These are phyloP conservation scores for Grosmannia serpens DNA, from an alignment of 2,329 filamentous ascomycete genomes.

Conservation along the genomic window DNA sequence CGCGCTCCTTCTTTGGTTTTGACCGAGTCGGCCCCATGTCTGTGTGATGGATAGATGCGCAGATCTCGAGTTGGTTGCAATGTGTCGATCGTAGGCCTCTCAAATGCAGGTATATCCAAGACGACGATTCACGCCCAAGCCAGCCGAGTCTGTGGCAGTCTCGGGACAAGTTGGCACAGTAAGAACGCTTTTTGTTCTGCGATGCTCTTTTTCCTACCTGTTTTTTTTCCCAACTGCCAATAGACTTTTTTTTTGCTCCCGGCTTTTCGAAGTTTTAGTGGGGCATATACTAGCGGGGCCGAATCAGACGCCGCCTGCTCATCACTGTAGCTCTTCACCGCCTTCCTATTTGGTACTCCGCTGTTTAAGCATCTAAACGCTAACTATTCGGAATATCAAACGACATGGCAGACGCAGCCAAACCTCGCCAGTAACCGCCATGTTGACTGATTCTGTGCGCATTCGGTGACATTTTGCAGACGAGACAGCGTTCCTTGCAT, in stretches of 20 bases:
- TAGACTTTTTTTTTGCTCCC: slow-evolving; percentile 6
- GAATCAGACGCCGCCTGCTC: not conserved
- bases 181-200: not conserved
- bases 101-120: not conserved
- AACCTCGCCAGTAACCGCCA: not conserved
- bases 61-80: not conserved
- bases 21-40: slow-evolving; percentile 3
- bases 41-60: not conserved
- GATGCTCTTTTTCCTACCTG: not conserved
- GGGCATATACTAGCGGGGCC: not conserved
- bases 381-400: not conserved
- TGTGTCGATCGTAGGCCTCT: not conserved
- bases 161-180: not conserved
- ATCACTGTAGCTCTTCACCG: slow-evolving; percentile 6
- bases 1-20: slow-evolving; percentile 27
- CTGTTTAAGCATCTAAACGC: not conserved
- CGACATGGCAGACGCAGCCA: too few relatives aligned
- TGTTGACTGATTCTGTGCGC: not conserved
- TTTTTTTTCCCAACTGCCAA: not conserved
- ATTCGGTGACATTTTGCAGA: not conserved
- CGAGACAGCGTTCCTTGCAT: not conserved
- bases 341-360: slow-evolving; percentile 5
- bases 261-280: slow-evolving; percentile 7
- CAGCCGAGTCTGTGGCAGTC: not conserved
- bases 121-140: too few relatives aligned